Evolutionary conservation across 2,329 filamentous ascomycete species (phyloP).

Genomic region (Cordyceps pruinosa): DNA sequence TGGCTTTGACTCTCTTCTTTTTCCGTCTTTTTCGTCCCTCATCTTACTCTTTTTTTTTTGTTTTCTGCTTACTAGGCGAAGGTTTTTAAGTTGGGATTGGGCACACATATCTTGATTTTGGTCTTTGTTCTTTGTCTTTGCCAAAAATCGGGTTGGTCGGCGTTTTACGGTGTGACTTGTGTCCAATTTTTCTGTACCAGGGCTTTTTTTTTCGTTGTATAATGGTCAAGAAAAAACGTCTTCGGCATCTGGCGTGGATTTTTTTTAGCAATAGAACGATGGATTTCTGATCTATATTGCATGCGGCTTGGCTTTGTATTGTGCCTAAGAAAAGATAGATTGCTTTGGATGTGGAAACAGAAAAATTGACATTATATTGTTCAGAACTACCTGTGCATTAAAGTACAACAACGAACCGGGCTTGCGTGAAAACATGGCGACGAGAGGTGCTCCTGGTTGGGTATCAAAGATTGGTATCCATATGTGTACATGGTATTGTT

Average conservation of each 20-base stretch:
- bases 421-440: not conserved
- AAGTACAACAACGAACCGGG: not conserved
- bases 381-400: not conserved
- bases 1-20: slow-evolving; percentile 11
- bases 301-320: not conserved
- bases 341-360: not conserved
- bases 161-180: slow-evolving; percentile 4
- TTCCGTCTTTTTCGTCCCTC: slow-evolving; percentile 9
- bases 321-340: not conserved
- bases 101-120: slow-evolving; percentile 10
- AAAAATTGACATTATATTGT: not conserved
- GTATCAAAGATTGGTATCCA: slow-evolving; percentile 14
- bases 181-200: slow-evolving; percentile 4
- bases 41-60: not conserved
- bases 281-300: not conserved
- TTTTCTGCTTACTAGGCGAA: slow-evolving; percentile 13
- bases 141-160: slow-evolving; percentile 9
- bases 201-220: slow-evolving; percentile 4
- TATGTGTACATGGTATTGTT: not conserved
- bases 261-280: slow-evolving; percentile 4
- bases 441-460: slow-evolving; percentile 6
- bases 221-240: slow-evolving; percentile 2
- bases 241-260: slow-evolving; percentile 6
- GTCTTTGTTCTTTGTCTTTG: slow-evolving; percentile 6
- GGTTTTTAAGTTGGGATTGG: slow-evolving; percentile 9